Percentiles rank a stretch among this genome's conserved stretches.
Evolutionary conservation across 306 rosid species (phyloP).

Genomic region (Gastrolobium villosum): DNA sequence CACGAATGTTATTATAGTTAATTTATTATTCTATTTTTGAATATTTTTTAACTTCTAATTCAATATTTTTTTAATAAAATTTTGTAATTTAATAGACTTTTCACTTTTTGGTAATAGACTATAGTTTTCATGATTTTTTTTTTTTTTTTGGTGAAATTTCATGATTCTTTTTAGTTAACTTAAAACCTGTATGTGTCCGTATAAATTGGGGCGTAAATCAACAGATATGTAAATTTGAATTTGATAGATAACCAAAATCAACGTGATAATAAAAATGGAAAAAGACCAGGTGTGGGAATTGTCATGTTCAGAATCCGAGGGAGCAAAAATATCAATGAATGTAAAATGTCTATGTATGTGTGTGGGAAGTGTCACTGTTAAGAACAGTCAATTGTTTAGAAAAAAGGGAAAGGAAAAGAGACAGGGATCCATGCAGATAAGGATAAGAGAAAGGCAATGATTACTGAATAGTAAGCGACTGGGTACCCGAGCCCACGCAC

Average conservation of each 20-base stretch:
- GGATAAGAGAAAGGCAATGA: slow-evolving; percentile 59
- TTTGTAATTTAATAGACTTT: too few relatives aligned
- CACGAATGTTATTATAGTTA: too few relatives aligned
- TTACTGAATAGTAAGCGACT: slow-evolving; percentile 49
- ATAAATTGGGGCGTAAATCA: too few relatives aligned
- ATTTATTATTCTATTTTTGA: too few relatives aligned
- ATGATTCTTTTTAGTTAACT: too few relatives aligned
- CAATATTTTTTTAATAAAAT: too few relatives aligned
- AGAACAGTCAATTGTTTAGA: slow-evolving; percentile 56
- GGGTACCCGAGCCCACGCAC: slow-evolving; percentile 64
- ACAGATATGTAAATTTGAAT: not conserved
- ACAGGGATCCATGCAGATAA: slow-evolving; percentile 52
- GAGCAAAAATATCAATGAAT: not conserved
- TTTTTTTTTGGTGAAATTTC: too few relatives aligned
- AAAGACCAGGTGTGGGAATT: slow-evolving; percentile 45
- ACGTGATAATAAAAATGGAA: slow-evolving; percentile 18
- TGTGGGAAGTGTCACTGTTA: slow-evolving; percentile 55
- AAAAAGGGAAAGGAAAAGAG: slow-evolving; percentile 38
- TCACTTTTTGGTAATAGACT: too few relatives aligned
- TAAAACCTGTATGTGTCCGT: too few relatives aligned
- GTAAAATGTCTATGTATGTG: slow-evolving; percentile 38
- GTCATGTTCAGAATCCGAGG: slow-evolving; percentile 38
- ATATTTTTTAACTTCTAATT: too few relatives aligned
- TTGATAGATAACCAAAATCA: not conserved
- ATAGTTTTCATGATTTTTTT: too few relatives aligned